A percentile compares a stretch with the other conserved stretches of the same genome.
phyloP scores from a whole-genome alignment of 2,329 filamentous ascomycete species.

The Penicillium sp. region DNA sequence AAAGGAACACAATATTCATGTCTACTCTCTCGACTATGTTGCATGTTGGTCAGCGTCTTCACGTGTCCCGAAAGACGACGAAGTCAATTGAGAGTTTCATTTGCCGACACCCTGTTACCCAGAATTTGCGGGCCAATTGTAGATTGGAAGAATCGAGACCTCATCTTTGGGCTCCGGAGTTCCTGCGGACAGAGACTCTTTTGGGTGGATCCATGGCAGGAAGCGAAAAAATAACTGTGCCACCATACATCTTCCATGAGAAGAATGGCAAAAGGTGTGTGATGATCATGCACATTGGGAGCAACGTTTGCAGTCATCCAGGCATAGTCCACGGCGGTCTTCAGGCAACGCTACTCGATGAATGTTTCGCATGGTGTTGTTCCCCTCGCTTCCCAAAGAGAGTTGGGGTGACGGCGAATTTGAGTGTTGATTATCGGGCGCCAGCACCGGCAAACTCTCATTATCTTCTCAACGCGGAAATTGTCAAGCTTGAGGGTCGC shows the following conservation, averaged over 20 bases:
- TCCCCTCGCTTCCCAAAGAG: constrained; percentile 84
- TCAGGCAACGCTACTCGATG: constrained; percentile 85
- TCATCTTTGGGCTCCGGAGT: constrained; percentile 77
- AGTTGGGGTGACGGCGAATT: constrained; percentile 75
- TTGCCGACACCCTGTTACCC: constrained; percentile 69
- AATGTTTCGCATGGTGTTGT: constrained; percentile 81
- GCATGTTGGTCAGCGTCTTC: neutral
- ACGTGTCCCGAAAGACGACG: neutral
- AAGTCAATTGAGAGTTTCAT: constrained; percentile 69
- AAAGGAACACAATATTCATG: neutral
- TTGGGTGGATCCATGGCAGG: constrained; percentile 79
- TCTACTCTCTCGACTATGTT: neutral
- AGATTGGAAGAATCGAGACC: constrained; percentile 75
- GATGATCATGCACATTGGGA: constrained; percentile 73
- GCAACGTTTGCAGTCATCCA: constrained; percentile 80
- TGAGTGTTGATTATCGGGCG: constrained; percentile 77
- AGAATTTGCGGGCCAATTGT: constrained; percentile 64
- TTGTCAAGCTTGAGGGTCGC: constrained; percentile 79
- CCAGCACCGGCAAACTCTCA: constrained; percentile 74
- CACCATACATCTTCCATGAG: constrained; percentile 75
- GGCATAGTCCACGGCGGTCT: constrained; percentile 88
- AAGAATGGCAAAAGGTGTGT: constrained; percentile 67
- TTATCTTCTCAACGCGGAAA: constrained; percentile 74
- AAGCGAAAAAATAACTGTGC: constrained; percentile 61
- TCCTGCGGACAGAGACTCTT: constrained; percentile 71